Evolutionary conservation across 2,329 filamentous ascomycete genomes (phyloP).

Genomic region (Xylariaceae sp.): DNA sequence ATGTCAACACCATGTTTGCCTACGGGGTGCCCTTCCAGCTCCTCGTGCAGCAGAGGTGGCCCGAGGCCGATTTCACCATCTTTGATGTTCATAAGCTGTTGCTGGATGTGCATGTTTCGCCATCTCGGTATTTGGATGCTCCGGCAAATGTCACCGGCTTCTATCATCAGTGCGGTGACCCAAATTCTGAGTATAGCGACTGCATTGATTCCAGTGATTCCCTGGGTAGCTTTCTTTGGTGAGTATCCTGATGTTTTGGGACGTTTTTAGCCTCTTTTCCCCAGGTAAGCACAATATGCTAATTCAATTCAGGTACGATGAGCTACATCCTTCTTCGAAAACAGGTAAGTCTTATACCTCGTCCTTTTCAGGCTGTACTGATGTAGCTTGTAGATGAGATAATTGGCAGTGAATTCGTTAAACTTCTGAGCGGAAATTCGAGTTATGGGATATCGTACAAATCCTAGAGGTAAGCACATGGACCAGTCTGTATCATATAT

Average conservation of each 20-base stretch:
- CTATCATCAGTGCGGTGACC: conserved; percentile 44
- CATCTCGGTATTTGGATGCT: conserved; percentile 55
- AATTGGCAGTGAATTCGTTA: conserved; percentile 37
- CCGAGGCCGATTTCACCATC: conserved; percentile 57
- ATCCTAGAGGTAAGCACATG: background rate
- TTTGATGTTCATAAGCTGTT: conserved; percentile 65
- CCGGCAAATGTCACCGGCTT: conserved; percentile 60
- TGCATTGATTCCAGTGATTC: conserved; percentile 37
- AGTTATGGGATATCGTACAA: conserved; percentile 13
- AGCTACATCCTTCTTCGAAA: conserved; percentile 66
- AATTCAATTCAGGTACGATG: conserved; percentile 47
- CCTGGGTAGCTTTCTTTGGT: conserved; percentile 65
- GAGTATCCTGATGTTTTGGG: conserved; percentile 6
- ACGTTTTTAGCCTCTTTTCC: background rate
- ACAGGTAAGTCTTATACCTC: conserved; percentile 43
- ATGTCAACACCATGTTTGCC: conserved; percentile 44
- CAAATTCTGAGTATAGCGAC: conserved; percentile 18
- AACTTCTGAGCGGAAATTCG: conserved; percentile 13
- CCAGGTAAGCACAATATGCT: conserved; percentile 2
- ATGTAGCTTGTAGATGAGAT: conserved; percentile 27
- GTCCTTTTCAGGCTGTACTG: background rate
- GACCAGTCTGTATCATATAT: too few species aligned
- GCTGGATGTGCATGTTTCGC: conserved; percentile 60
- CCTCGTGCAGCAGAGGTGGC: conserved; percentile 43
- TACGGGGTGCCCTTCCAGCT: conserved; percentile 47